phyloP scores from a whole-genome alignment of 1,139 yeast genomes.

The Yamadazyma triangularis region DNA sequence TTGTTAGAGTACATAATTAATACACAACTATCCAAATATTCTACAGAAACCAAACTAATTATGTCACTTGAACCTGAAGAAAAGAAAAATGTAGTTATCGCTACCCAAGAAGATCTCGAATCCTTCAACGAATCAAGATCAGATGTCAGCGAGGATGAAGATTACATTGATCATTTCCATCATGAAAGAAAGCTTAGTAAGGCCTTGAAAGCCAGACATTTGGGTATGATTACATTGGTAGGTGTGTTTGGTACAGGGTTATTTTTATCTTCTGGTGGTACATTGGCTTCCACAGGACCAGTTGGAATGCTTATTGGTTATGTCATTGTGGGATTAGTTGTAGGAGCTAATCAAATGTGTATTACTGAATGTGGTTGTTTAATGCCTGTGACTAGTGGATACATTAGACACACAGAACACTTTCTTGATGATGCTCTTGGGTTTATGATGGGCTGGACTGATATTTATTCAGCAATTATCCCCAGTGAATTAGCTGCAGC shows the following conservation, averaged over 20 bases:
- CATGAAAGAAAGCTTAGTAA: slow-evolving; percentile 22
- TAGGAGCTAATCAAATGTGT: slow-evolving; percentile 53
- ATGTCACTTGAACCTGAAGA: no score
- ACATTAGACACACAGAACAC: slow-evolving; percentile 49
- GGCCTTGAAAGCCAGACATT: slow-evolving; percentile 32
- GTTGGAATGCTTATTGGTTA: slow-evolving; percentile 54
- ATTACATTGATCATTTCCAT: slow-evolving; percentile 10
- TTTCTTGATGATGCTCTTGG: slow-evolving; percentile 64
- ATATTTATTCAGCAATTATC: slow-evolving; percentile 36
- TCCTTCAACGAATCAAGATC: neutral
- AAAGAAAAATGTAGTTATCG: neutral
- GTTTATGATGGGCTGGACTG: slow-evolving; percentile 58
- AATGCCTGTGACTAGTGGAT: slow-evolving; percentile 58
- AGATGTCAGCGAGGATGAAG: neutral
- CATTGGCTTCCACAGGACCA: slow-evolving; percentile 60
- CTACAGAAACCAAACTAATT: no score
- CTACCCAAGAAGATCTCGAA: neutral
- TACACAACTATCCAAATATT: no score
- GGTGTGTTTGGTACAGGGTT: slow-evolving; percentile 45
- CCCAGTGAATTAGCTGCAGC: slow-evolving; percentile 42
- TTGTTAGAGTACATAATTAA: no score
- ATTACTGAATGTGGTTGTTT: slow-evolving; percentile 59
- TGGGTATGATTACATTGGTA: slow-evolving; percentile 41
- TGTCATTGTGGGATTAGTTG: slow-evolving; percentile 36
- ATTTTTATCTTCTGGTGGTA: slow-evolving; percentile 67